Evolutionary conservation across 345 rosid species (phyloP), one percentile per base, ranked within the genome.

Genomic region (Moricandia arvensis): DNA sequence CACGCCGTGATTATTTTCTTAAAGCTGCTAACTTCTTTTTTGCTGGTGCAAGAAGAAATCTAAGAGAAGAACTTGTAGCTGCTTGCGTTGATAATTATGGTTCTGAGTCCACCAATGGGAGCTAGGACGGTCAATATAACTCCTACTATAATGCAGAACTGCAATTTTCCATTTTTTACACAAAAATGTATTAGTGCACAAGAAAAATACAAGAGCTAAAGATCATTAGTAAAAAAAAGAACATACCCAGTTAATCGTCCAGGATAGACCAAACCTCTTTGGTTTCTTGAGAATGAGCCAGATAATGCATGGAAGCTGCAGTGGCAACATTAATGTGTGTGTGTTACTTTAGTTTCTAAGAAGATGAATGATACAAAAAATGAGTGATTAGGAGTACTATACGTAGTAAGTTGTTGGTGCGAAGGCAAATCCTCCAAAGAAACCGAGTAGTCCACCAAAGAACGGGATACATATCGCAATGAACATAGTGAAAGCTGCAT

Each of bases 371-470:
- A n/a, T n/a, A n/a, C n/a, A n/a, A n/a, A n/a, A n/a, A n/a, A n/a
- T n/a, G n/a, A n/a, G n/a, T n/a, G n/a, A 18, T 16, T 45, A 16
- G 16, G 26, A 26, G 63, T 31, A 38, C 0, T 55, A 26, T 82
- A 91, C 95, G 37, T 69, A 89, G 64, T 88, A 91, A 29, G 91
- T 74, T 0, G 93, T 87, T 7, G 97, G 95, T 17, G 95, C 91
- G 21, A 91, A 91, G 33, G 90, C 95, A 54, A 89, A 89, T 78
- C 93, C 95, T 66, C 97, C 95, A 16, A 91, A 86, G 86, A 91
- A 89, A 7, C 93, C 75, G 1, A 91, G 86, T 18, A 87, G 88
- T 54, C 89, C 95, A 27, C 97, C 95, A 27, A 91, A 89, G 73
- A 89, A 88, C 0, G 95, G 95, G 78, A 91, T 80, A 7, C 88